phyloP scores from a whole-genome alignment of 2,329 filamentous ascomycete species.

The Paecilomyces dactylethromorphus region DNA sequence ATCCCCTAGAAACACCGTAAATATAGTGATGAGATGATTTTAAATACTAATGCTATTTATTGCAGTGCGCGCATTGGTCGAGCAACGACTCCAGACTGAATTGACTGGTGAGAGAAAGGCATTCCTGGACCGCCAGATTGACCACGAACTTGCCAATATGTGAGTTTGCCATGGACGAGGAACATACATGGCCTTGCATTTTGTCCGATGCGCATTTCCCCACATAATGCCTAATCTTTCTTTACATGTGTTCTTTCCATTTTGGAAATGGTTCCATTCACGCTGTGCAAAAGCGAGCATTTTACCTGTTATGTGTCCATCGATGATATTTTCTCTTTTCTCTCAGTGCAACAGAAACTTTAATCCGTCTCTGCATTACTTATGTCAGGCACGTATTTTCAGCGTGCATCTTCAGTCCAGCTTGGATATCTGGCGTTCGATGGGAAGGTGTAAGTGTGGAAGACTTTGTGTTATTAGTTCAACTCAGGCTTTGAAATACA shows the following conservation, averaged over 20 bases:
- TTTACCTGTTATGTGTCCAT: background rate
- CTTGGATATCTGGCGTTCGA: background rate
- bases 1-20: background rate
- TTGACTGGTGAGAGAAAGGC: conserved; percentile 76
- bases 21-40: background rate
- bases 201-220: background rate
- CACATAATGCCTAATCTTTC: background rate
- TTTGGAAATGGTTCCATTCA: background rate
- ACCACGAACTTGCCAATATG: conserved; percentile 90
- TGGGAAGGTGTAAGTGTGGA: background rate
- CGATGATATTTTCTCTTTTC: background rate
- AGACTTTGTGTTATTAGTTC: background rate
- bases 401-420: background rate
- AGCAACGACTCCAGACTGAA: conserved; percentile 88
- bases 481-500: background rate
- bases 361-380: background rate
- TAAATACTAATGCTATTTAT: background rate
- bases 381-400: background rate
- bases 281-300: background rate
- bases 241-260: background rate
- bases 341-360: background rate
- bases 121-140: conserved; percentile 90
- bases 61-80: conserved; percentile 71
- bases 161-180: conserved; percentile 34
- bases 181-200: background rate